These are phyloP conservation scores for Hydnomerulius pinastri DNA, from an alignment of 768 basidiomycete species.

Conservation along the genomic window DNA sequence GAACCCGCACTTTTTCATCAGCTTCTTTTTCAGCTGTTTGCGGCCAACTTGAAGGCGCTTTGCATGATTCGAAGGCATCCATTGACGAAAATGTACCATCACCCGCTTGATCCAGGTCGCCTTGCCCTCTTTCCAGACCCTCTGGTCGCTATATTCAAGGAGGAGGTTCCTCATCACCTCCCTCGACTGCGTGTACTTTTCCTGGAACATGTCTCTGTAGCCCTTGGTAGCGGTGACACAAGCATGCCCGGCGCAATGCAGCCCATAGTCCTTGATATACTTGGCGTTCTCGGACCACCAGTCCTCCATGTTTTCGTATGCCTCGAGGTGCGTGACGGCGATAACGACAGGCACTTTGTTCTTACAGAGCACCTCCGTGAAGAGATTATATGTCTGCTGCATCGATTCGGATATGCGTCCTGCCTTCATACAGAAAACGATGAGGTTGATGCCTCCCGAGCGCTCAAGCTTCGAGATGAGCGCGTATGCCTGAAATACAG, in stretches of 20 bases:
- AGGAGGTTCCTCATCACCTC: constrained; percentile 21
- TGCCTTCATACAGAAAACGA: constrained; percentile 33
- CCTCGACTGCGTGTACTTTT: constrained; percentile 37
- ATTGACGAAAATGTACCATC: constrained; percentile 25
- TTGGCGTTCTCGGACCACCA: constrained; percentile 44
- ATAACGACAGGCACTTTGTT: constrained; percentile 31
- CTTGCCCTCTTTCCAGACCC: constrained; percentile 26
- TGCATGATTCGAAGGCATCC: constrained; percentile 19
- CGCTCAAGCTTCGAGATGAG: constrained; percentile 36
- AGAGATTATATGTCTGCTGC: constrained; percentile 34
- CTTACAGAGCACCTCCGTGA: constrained; percentile 41
- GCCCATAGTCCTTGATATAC: constrained; percentile 32
- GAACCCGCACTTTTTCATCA: constrained; percentile 26
- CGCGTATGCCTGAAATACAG: constrained; percentile 28
- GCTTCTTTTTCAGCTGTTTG: constrained; percentile 20
- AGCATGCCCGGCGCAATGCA: constrained; percentile 38
- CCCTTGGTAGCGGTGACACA: constrained; percentile 41
- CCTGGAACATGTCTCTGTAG: constrained; percentile 16
- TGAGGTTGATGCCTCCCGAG: constrained; percentile 28
- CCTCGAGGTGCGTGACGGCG: constrained; percentile 40
- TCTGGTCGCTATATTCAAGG: constrained; percentile 14
- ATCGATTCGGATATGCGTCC: constrained; percentile 25
- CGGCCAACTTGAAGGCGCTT: constrained; percentile 10
- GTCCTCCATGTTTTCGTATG: constrained; percentile 31
- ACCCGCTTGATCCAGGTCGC: constrained; percentile 27